phyloP scores from a whole-genome alignment of 805 yeast species.

The Saccharomyces eubayanus region DNA sequence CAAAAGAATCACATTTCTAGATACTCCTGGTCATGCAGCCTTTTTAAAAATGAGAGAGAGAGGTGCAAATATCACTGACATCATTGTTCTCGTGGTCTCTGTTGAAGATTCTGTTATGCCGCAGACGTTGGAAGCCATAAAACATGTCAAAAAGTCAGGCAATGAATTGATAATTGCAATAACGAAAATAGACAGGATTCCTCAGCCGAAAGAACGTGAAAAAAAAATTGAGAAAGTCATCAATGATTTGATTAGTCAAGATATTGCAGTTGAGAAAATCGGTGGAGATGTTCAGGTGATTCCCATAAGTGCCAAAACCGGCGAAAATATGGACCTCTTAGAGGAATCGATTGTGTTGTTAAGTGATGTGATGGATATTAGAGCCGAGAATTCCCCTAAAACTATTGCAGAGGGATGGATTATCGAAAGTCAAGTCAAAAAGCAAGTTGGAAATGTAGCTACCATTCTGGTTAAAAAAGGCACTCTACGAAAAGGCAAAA shows the following conservation, averaged over 20 bases:
- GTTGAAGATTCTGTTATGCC: conserved; percentile 98
- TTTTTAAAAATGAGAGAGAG: conserved; percentile 93
- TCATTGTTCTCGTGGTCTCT: conserved; percentile 86
- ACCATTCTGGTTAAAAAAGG: conserved; percentile 81
- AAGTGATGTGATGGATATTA: conserved; percentile 74
- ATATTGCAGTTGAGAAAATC: conserved; percentile 78
- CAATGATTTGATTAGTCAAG: conserved; percentile 67
- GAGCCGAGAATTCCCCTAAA: conserved; percentile 42
- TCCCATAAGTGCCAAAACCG: conserved; percentile 80
- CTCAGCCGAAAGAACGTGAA: conserved; percentile 32
- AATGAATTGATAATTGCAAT: conserved; percentile 71
- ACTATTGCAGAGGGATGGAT: conserved; percentile 74
- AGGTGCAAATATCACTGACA: conserved; percentile 91
- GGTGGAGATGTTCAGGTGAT: conserved; percentile 95
- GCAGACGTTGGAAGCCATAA: conserved; percentile 90
- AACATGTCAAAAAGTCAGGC: conserved; percentile 63
- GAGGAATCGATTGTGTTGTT: conserved; percentile 84
- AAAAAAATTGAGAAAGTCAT: conserved; percentile 68
- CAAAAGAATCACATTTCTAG: conserved; percentile 77
- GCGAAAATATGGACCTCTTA: conserved; percentile 78
- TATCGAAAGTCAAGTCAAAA: conserved; percentile 73
- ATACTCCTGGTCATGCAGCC: conserved; percentile 98
- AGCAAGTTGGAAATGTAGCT: conserved; percentile 78
- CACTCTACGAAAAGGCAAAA: conserved; percentile 54
- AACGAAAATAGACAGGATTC: conserved; percentile 78